Evolutionary conservation across 768 basidiomycete species (phyloP), one percentile per base, ranked within the genome.

Genomic region (Pleurotus salmoneostramineus): DNA sequence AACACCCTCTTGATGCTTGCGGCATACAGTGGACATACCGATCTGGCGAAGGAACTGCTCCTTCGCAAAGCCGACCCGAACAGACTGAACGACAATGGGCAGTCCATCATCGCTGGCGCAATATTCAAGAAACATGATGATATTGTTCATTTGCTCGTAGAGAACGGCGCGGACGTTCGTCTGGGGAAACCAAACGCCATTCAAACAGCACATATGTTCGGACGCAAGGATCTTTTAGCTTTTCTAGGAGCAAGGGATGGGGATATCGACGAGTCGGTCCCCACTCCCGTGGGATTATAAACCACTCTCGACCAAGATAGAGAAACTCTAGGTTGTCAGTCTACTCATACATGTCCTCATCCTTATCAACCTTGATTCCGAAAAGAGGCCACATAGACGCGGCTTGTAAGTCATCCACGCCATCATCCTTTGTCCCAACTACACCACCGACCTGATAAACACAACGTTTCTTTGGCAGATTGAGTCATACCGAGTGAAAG

Each of bases 1-100:
- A 91, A 92, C 67, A 89, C 88, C 4, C 74, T 93, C 5, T 72
- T 92, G 55, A 92, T 92, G 88, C 80, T 91, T 51, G 84, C 87
- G 3, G 81, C 89, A 2, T 92, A 92, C 65, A 77, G 83, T 17
- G 89, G 89, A 1, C 87, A 91, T 62, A 68, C 72, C 0, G 71
- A 76, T 1, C 79, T 88, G 15, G 72, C 81, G 1, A 72, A 72
- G 47, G 77, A 76, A 11, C 77, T 93, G 31, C 69, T 91, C 48
- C 63, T 70, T 5, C 76, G 79, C 35, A 80, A 81, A 2, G 88
- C 82, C 40, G 87, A 91, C 67, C 82, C 84, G 1, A 85, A 90
- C 63, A 74, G 83, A 8, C 65, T 83, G 51, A 93, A 93, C 68
- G 88, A 91, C 62, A 76, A 80, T 2, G 83, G 82, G 0, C 91